Evolutionary conservation across 2,329 filamentous ascomycete genomes (phyloP), one percentile per base, ranked within the genome.

Genomic region (Colletotrichum sp.): DNA sequence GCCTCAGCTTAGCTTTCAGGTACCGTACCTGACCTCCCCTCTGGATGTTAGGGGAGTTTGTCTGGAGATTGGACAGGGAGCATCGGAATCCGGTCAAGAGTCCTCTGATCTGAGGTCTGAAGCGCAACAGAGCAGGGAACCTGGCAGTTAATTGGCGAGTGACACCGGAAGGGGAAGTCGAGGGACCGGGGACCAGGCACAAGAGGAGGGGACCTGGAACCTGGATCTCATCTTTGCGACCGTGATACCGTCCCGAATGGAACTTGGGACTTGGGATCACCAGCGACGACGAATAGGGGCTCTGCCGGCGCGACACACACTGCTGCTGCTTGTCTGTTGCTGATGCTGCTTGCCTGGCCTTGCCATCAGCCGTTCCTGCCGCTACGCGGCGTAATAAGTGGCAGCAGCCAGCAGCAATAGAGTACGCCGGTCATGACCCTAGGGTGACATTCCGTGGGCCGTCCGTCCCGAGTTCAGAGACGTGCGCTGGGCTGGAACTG

Each of bases 51-150:
- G 36, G 44, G 65, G 52, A 55, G 59, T 63, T 60, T 69, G 67
- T 30, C 26, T 65, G 57, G 44, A 76, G 59, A 76, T 73, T 76
- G 28, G 57, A 59, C 39, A 76, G 59, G 74, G 71, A 74, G 65
- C 65, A 52, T 55, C 59, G 39, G 63, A 73, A 64, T 59, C 69
- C 63, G 69, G 62, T 72, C 63, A 21, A 73, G 18, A 65, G 59
- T 60, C 70, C 59, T 76, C 70, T 59, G 70, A 69, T 73, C 64
- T 65, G 70, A 69, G 64, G 70, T 76, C 64, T 76, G 64, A 76
- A 76, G 64, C 70, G 49, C 71, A 69, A 60, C 64, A 65, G 71
- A 52, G 70, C 74, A 76, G 59, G 71, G 71, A 69, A 34, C 65
- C 64, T 69, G 57, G 64, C 44, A 63, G 30, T 57, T 69, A 18